Evolutionary conservation across 2,329 filamentous ascomycete species (phyloP).

Genomic region (Penicillium psychrosexuale): DNA sequence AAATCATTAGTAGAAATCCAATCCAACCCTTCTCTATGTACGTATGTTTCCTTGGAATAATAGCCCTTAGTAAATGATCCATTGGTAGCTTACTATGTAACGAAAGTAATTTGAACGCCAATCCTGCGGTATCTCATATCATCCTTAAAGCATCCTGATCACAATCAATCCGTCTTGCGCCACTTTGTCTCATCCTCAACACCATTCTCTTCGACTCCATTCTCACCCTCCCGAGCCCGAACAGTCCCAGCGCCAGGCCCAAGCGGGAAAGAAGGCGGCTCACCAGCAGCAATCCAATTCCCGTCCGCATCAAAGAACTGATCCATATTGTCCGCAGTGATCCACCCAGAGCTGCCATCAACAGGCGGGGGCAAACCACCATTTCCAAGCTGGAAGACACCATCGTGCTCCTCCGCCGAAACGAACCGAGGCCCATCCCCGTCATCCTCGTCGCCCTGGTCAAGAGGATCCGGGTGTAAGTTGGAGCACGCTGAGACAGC

Average conservation of each 20-base stretch:
- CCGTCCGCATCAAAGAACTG: slow-evolving; percentile 79
- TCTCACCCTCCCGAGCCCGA: slow-evolving; percentile 57
- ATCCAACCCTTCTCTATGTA: background rate
- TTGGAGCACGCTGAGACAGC: slow-evolving; percentile 50
- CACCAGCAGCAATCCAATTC: slow-evolving; percentile 64
- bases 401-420: slow-evolving; percentile 19
- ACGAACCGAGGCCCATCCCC: slow-evolving; percentile 20
- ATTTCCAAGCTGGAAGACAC: slow-evolving; percentile 38
- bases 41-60: background rate
- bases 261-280: slow-evolving; percentile 38
- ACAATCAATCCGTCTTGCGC: slow-evolving; percentile 46
- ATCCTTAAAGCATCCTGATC: background rate
- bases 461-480: slow-evolving; percentile 46
- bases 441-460: slow-evolving; percentile 35
- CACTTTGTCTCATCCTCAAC: slow-evolving; percentile 51
- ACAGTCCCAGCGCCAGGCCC: slow-evolving; percentile 64
- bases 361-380: slow-evolving; percentile 47
- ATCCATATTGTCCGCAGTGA: slow-evolving; percentile 86
- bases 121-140: background rate
- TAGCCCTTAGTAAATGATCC: background rate
- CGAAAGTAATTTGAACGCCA: slow-evolving; percentile 2
- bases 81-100: background rate
- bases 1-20: slow-evolving; percentile 22
- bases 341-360: slow-evolving; percentile 51
- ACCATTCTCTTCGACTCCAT: slow-evolving; percentile 42